phyloP scores from a whole-genome alignment of 1,284 basidiomycete species.

The Ceratobasidium sp. region DNA sequence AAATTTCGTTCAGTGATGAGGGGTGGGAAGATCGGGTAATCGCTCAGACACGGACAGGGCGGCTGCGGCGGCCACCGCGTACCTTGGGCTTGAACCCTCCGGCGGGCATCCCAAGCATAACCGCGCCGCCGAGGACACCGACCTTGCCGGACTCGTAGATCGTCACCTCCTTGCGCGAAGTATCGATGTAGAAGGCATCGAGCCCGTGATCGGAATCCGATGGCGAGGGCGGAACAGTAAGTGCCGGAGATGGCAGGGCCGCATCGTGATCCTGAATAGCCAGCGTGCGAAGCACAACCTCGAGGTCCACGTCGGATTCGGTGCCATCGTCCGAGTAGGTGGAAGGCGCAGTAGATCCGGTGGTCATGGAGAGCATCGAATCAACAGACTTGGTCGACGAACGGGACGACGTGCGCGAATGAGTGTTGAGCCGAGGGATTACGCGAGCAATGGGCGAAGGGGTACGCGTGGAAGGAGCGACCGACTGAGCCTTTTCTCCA shows the following conservation, averaged over 20 bases:
- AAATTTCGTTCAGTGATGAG: constrained; percentile 39
- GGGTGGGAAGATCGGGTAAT: not conserved
- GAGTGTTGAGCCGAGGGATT: constrained; percentile 34
- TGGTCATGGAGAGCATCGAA: constrained; percentile 45
- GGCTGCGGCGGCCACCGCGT: constrained; percentile 39
- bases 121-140: constrained; percentile 50
- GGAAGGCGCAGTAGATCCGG: constrained; percentile 45
- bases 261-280: constrained; percentile 42
- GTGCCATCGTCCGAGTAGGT: constrained; percentile 45
- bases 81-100: constrained; percentile 43
- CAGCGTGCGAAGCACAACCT: constrained; percentile 43
- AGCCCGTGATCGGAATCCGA: constrained; percentile 45
- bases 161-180: constrained; percentile 46
- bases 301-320: constrained; percentile 43
- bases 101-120: constrained; percentile 50
- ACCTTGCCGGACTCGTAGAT: constrained; percentile 51
- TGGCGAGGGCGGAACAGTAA: constrained; percentile 43
- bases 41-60: constrained; percentile 30
- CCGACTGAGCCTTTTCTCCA: constrained; percentile 11
- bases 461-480: constrained; percentile 22
- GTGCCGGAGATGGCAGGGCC: constrained; percentile 43
- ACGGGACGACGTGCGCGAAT: constrained; percentile 42
- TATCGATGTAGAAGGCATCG: constrained; percentile 47
- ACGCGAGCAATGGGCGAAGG: constrained; percentile 42
- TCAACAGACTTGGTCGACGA: constrained; percentile 44